Evolutionary conservation across 345 rosid genomes (phyloP).

Genomic region (Cardamine resedifolia): DNA sequence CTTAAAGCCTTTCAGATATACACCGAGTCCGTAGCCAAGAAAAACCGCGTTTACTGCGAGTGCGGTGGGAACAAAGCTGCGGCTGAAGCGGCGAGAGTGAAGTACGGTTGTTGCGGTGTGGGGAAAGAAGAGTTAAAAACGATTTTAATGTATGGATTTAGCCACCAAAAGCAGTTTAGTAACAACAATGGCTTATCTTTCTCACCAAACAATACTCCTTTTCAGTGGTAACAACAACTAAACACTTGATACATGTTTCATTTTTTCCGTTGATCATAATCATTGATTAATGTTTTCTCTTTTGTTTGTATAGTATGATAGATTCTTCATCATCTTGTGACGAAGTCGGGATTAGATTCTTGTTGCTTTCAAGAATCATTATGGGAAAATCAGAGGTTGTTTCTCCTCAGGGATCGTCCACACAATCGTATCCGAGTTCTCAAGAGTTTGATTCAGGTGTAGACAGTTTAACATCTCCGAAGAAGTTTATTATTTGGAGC

Average conservation of each 20-base stretch:
- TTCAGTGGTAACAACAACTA: slow-evolving; percentile 48
- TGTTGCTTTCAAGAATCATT: slow-evolving; percentile 65
- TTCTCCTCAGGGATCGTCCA: slow-evolving; percentile 6
- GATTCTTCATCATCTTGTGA: slow-evolving; percentile 39
- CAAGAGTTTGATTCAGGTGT: slow-evolving; percentile 67
- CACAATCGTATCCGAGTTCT: slow-evolving; percentile 54
- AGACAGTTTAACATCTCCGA: slow-evolving; percentile 48
- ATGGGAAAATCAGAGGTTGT: slow-evolving; percentile 62
- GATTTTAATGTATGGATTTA: slow-evolving; percentile 59
- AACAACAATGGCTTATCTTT: slow-evolving; percentile 45
- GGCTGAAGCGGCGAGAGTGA: slow-evolving; percentile 42
- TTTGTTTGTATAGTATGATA: neutral
- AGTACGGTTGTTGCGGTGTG: slow-evolving; percentile 57
- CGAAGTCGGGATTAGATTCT: slow-evolving; percentile 50
- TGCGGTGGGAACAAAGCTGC: slow-evolving; percentile 45
- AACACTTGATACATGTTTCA: neutral
- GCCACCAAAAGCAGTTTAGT: slow-evolving; percentile 21
- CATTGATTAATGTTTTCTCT: neutral
- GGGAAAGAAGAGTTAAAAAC: slow-evolving; percentile 43
- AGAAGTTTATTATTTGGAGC: slow-evolving; percentile 64
- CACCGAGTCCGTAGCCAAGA: slow-evolving; percentile 3
- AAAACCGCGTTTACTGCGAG: slow-evolving; percentile 5
- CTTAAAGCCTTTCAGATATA: slow-evolving; percentile 55
- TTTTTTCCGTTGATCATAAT: neutral
- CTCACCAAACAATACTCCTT: slow-evolving; percentile 51